Evolutionary conservation across 148 eudicot genomes (phyloP), one percentile per base, ranked within the genome.

Genomic region (Cornus florida): DNA sequence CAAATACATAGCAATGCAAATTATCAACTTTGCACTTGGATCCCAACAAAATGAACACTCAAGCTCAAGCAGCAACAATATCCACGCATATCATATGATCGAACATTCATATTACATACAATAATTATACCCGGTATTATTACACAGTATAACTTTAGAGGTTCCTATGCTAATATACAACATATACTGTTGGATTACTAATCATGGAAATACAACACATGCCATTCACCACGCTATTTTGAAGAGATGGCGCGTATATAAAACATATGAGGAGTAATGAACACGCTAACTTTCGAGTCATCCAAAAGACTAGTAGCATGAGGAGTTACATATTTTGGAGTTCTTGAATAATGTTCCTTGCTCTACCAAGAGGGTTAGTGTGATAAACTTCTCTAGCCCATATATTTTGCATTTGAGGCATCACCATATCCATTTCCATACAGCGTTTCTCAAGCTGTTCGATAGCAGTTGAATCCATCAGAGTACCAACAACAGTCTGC

Each of bases 381-480:
- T 73, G 86, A 73, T 20, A 65, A 82, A 93, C 95, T 77, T 89
- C 89, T 56, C 80, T 78, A 48, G 82, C 91, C 99, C 94, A 92
- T 80, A 95, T 81, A 85, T 93, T 90, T 78, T 76, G 86, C 82
- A 92, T 64, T 1, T 87, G 81, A 73, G 83, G 91, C 85, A 90
- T 68, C 39, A 77, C 59, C 88, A 92, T 83, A 75, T 87, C 92
- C 86, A 87, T 83, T 80, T 81, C 82, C n/a, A 13, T 69, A 72
- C 92, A 85, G 28, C 60, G 86, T 78, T 86, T 83, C 79, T 88
- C 91, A 71, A 95, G 78, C 69, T 78, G 73, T 13, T 22, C 72
- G 35, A 70, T 71, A 72, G 82, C 83, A 72, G 70, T 70, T 35
- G 87, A 75, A 76, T 93, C 87, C 97, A 95, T 88, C 59, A 69